Evolutionary conservation across 1,284 basidiomycete species (phyloP), one percentile per base, ranked within the genome.

Genomic region (Ustilago shanxiensis): DNA sequence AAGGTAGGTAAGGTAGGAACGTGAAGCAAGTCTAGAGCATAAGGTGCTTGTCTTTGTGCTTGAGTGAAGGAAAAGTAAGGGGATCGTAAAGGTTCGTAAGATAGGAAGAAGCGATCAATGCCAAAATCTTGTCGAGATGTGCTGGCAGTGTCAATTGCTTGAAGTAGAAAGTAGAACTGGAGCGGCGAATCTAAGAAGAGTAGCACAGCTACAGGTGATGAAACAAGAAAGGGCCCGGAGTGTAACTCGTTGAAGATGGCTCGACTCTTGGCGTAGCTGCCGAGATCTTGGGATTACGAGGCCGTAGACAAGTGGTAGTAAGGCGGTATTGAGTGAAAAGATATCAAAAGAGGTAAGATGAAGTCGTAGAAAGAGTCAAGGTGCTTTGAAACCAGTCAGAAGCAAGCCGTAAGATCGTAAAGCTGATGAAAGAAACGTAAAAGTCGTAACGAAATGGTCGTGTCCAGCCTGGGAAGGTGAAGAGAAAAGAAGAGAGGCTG

Each of bases 361-460:
- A 47, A 33, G 44, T 51, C 63, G 69, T 61, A 51, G 45, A 31
- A 45, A 50, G 47, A 37, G 9, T 22, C 14, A 52, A n/a, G 57
- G 37, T 47, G 57, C 39, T 39, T 57, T 60, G 60, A 72, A 66
- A 26, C 62, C 64, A 61, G 62, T 72, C 58, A 57, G 53, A 47
- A 37, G 8, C 41, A 45, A 53, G 10, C 55, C 28, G 28, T 26
- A 33, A 10, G 31, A 49, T 54, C 66, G 66, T 62, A 31, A 56
- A 37, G 33, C 28, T 55, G 31, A 31, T 18, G 20, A 26, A 28
- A 53, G 41, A 22, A 24, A 49, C 53, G 53, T 58, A 61, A 22
- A 60, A 62, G 58, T 54, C 67, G 67, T 64, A 35, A 66, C 52
- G 58, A 35, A 35, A 39, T 45, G 44, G 47, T 60, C 45, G 53